Percentiles rank a stretch among this genome's conserved stretches.
These are phyloP conservation scores for Cyclostephanos invisitatus DNA, from an alignment of 108 stramenopile species.

Conservation along the genomic window DNA sequence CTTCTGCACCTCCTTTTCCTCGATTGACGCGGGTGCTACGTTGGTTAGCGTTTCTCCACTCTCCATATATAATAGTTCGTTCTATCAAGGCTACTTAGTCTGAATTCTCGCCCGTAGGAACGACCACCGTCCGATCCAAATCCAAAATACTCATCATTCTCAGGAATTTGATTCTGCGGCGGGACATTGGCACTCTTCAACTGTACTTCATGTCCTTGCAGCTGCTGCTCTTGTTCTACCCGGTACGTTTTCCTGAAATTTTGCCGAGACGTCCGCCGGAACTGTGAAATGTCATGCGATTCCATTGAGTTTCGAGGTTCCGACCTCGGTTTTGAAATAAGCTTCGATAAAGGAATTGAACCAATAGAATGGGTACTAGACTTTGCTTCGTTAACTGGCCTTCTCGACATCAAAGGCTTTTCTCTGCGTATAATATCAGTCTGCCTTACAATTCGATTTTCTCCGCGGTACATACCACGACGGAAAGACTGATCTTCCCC, in stretches of 20 bases:
- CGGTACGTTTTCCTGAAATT: background rate
- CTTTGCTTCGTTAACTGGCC: background rate
- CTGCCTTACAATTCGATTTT: background rate
- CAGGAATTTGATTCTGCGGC: no score
- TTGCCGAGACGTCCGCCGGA: background rate
- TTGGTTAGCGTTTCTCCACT: no score
- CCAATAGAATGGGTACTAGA: background rate
- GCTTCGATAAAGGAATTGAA: background rate
- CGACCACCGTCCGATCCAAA: background rate
- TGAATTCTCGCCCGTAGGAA: no score
- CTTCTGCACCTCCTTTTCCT: no score
- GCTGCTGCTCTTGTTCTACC: conserved; percentile 11
- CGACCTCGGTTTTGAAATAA: background rate
- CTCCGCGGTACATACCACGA: background rate
- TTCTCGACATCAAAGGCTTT: background rate
- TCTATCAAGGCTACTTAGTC: no score
- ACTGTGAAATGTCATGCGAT: background rate
- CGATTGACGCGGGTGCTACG: no score
- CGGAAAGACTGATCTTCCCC: background rate
- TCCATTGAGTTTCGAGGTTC: background rate
- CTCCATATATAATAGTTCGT: no score
- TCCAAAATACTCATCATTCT: background rate
- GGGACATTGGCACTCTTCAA: background rate
- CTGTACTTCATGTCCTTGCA: conserved; percentile 37
- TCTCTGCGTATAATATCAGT: background rate